Base-by-base conservation (phyloP, 225 moss, liverwort and hornwort genomes). In the Pseudoscleropodium purum region DNA sequence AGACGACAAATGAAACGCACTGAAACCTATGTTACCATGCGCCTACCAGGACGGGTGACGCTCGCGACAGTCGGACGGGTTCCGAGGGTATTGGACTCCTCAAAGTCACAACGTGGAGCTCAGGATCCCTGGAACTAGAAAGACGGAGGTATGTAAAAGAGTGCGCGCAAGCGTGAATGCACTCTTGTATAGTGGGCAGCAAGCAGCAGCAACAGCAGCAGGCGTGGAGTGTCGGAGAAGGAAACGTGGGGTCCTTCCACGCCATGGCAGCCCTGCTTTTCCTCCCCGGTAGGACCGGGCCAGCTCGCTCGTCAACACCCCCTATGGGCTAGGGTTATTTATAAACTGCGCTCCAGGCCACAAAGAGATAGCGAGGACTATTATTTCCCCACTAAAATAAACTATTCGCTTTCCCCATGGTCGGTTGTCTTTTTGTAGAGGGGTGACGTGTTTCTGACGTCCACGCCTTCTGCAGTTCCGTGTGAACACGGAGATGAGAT, bases 161-260 rank as follows among this genome's bases (percentile, higher is more conserved):
- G 88, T 59, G 88, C 49, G 84, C 54, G 47, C 33, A 29, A 85
- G 83, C 78, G 57, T 49, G 87, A 84, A 86, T 61, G 89, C 47
- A 79, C 45, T 78, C 91, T 89, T 91, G 91, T 89, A 89, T 36
- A 87, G 86, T 61, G 21, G 60, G 79, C 62, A 45, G 45, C 62
- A 60, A 61, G 75, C 11, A 33, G 62, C 43, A 43, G 43, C 77
- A 3, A 52, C 52, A 36, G 57, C 43, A 82, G 16, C 82, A 29
- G 60, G 86, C 64, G 52, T 88, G 90, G 93, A 93, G 93, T 93
- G 93, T 91, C 91, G 91, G 91, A 93, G 93, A 91, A 88, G 93
- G 86, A 93, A 91, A 88, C 93, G 91, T 91, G 84, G 93, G 93
- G 74, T 89, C 89, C 54, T 29, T 75, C 57, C 56, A 17, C 69